Percentiles rank a stretch among this genome's conserved stretches.
These are phyloP conservation scores for Solanum ossicruentum DNA, from an alignment of 257 asterid genomes.

Conservation along the genomic window DNA sequence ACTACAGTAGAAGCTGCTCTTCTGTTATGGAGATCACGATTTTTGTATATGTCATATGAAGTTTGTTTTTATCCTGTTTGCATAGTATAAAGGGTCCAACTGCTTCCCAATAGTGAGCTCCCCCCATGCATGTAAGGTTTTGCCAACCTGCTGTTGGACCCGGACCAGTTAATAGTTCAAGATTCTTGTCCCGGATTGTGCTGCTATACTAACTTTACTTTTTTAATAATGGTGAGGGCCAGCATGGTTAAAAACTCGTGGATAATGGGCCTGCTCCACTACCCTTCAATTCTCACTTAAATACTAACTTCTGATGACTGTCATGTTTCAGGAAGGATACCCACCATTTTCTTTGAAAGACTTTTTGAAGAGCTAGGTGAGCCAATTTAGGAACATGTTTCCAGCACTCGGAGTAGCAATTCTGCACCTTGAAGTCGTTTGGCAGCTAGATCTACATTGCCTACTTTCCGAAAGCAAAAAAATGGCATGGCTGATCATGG, in stretches of 20 bases:
- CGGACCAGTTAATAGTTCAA: not conserved
- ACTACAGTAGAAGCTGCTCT: not conserved
- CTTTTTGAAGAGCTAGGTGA: conserved; percentile 46
- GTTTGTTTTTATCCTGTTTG: not conserved
- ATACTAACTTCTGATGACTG: not conserved
- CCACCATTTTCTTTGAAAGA: conserved; percentile 59
- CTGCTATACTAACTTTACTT: not conserved
- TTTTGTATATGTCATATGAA: not conserved
- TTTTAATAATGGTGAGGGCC: not conserved
- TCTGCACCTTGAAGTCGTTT: not conserved
- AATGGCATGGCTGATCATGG: not conserved
- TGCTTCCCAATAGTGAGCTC: not conserved
- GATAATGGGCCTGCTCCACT: not conserved
- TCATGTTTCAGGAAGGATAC: conserved; percentile 42
- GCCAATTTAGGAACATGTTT: not conserved
- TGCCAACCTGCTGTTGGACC: not conserved
- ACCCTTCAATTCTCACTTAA: not conserved
- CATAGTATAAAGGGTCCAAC: not conserved
- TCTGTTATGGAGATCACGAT: not conserved
- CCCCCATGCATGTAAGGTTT: not conserved
- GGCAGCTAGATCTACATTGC: not conserved
- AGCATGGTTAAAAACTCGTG: not conserved
- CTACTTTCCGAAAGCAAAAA: not conserved
- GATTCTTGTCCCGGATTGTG: not conserved
- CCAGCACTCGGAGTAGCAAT: not conserved